Evolutionary conservation across 208 protist genomes (phyloP).

Genomic region (Wallacemonas sp.): DNA sequence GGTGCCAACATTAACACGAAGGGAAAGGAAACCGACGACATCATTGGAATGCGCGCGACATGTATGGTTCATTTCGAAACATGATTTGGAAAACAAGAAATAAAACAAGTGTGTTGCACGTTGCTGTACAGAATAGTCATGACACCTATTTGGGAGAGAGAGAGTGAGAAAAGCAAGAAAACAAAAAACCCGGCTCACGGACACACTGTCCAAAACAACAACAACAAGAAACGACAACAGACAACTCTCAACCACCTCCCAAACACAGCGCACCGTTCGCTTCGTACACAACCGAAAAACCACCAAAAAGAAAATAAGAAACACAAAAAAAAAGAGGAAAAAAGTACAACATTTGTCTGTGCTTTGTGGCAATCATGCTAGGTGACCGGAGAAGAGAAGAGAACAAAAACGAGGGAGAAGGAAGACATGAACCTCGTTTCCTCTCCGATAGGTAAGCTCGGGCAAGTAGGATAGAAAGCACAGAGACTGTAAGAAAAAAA

Average conservation of each 20-base stretch:
- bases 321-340: not conserved
- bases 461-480: not conserved
- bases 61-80: no score
- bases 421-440: not conserved
- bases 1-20: no score
- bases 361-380: not conserved
- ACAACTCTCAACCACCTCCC: no score
- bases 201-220: no score
- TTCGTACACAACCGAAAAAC: no score
- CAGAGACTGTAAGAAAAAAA: slow-evolving; percentile 7
- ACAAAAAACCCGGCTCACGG: no score
- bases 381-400: not conserved
- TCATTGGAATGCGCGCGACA: no score
- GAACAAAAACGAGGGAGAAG: not conserved
- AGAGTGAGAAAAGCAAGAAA: not conserved
- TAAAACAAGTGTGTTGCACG: not conserved
- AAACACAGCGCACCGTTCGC: no score
- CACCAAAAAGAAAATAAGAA: not conserved
- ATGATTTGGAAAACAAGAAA: not conserved
- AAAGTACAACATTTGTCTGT: slow-evolving; percentile 2
- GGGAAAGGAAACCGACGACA: no score
- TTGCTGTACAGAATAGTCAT: not conserved
- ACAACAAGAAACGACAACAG: no score
- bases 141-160: not conserved
- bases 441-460: not conserved